Conservation (phyloP, 2,329 filamentous ascomycete species). For the Furcasterigmium sp. region DNA sequence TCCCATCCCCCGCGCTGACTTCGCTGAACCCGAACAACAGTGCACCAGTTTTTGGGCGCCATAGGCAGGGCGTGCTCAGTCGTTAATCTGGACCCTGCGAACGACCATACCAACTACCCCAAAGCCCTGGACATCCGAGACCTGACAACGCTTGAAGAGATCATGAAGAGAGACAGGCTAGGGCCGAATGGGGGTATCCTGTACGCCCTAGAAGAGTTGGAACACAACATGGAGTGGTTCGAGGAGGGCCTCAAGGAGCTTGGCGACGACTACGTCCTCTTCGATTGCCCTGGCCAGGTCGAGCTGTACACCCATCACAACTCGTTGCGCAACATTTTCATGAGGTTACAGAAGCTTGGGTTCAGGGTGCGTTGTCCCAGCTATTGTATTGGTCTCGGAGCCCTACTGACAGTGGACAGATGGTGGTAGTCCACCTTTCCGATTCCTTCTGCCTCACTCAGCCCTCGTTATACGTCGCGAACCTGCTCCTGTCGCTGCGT, state of each 20-base stretch:
- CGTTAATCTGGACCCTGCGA: slow-evolving; percentile 94
- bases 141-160: slow-evolving; percentile 84
- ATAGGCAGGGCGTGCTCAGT: slow-evolving; percentile 93
- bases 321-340: slow-evolving; percentile 87
- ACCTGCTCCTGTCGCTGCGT: slow-evolving; percentile 84
- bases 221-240: slow-evolving; percentile 91
- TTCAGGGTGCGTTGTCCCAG: slow-evolving; percentile 67
- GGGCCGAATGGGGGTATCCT: slow-evolving; percentile 90
- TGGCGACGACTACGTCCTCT: slow-evolving; percentile 86
- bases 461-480: slow-evolving; percentile 91
- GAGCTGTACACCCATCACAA: slow-evolving; percentile 96
- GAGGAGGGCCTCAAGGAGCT: slow-evolving; percentile 74
- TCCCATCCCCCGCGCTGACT: not conserved
- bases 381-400: not conserved
- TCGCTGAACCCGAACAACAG: slow-evolving; percentile 25
- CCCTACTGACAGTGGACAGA: slow-evolving; percentile 40
- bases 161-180: slow-evolving; percentile 86
- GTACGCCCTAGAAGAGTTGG: slow-evolving; percentile 91
- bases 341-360: slow-evolving; percentile 81
- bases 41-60: slow-evolving; percentile 96
- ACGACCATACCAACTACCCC: slow-evolving; percentile 85
- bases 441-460: slow-evolving; percentile 92
- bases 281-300: slow-evolving; percentile 95
- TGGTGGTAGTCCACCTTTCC: slow-evolving; percentile 88
- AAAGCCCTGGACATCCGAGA: slow-evolving; percentile 87